These are phyloP conservation scores for Nemania bipapillata DNA, from an alignment of 2,329 filamentous ascomycete genomes.

Conservation along the genomic window DNA sequence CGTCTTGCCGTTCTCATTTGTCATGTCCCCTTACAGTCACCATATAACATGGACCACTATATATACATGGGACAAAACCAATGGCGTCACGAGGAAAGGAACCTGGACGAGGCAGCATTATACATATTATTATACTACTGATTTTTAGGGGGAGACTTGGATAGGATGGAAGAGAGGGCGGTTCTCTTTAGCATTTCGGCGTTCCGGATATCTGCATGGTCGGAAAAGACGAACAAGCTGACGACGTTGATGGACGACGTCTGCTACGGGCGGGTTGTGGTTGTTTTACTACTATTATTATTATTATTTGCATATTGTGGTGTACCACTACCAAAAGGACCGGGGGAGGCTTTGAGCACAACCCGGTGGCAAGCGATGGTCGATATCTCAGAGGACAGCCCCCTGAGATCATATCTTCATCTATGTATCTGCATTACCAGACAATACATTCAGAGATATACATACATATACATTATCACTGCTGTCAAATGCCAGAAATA, in stretches of 20 bases:
- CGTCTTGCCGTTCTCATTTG: constrained; percentile 44
- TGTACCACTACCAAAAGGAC: constrained; percentile 34
- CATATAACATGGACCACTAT: constrained; percentile 32
- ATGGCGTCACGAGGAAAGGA: constrained; percentile 42
- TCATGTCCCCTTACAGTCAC: constrained; percentile 23
- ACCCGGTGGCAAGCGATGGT: background rate
- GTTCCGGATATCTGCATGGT: constrained; percentile 48
- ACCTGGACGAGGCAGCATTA: constrained; percentile 42
- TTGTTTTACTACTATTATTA: too few species aligned
- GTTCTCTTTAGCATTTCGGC: constrained; percentile 42
- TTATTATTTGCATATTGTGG: constrained; percentile 35
- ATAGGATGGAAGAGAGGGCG: constrained; percentile 38
- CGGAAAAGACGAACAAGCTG: constrained; percentile 37
- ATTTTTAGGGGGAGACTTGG: constrained; percentile 30
- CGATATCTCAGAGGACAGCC: background rate
- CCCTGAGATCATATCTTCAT: background rate
- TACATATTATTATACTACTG: constrained; percentile 37
- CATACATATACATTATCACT: background rate
- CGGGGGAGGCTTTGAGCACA: constrained; percentile 1
- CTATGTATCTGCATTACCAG: background rate
- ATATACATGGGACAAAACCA: constrained; percentile 39
- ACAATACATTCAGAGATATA: background rate
- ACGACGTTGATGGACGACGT: constrained; percentile 34
- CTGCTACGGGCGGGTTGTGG: constrained; percentile 21
- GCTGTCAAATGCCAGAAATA: constrained; percentile 20